These are phyloP conservation scores for Leonotis leonurus DNA, from an alignment of 257 asterid genomes.

Conservation along the genomic window DNA sequence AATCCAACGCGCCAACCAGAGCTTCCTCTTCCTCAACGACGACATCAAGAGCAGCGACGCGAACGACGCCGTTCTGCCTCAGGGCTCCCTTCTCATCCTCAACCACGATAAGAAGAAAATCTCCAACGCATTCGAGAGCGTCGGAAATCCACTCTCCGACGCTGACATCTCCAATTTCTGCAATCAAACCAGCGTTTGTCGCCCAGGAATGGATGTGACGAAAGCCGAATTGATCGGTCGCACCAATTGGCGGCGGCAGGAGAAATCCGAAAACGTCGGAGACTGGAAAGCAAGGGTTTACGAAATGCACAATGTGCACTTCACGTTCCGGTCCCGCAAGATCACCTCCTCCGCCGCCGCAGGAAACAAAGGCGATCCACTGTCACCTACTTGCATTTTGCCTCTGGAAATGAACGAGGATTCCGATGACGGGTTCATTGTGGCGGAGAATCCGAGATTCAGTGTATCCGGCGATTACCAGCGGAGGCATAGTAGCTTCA, in stretches of 20 bases:
- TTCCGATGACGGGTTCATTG: constrained; percentile 73
- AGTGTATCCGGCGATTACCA: constrained; percentile 44
- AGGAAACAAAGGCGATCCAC: constrained; percentile 53
- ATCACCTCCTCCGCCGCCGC: constrained; percentile 29
- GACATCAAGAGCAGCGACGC: constrained; percentile 27
- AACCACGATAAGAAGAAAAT: constrained; percentile 73
- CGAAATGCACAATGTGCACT: constrained; percentile 70
- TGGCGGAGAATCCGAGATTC: constrained; percentile 85
- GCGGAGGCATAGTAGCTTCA: constrained; percentile 75
- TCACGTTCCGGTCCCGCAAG: constrained; percentile 73
- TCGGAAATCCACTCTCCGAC: constrained; percentile 58
- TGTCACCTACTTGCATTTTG: constrained; percentile 45
- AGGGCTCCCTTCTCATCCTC: constrained; percentile 56
- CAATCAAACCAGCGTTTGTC: constrained; percentile 51
- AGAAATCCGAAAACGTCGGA: constrained; percentile 59
- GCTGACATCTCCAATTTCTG: constrained; percentile 51
- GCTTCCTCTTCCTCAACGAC: constrained; percentile 75
- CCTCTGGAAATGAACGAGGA: constrained; percentile 80
- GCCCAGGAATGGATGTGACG: constrained; percentile 95
- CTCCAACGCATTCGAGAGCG: constrained; percentile 56
- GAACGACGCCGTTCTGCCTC: constrained; percentile 30
- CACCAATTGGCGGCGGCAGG: constrained; percentile 83
- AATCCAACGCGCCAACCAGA: constrained; percentile 79
- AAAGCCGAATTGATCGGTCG: constrained; percentile 61
- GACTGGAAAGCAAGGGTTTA: constrained; percentile 89